Base-by-base conservation (phyloP, 768 basidiomycete genomes). In the Tylopilus sp. region DNA sequence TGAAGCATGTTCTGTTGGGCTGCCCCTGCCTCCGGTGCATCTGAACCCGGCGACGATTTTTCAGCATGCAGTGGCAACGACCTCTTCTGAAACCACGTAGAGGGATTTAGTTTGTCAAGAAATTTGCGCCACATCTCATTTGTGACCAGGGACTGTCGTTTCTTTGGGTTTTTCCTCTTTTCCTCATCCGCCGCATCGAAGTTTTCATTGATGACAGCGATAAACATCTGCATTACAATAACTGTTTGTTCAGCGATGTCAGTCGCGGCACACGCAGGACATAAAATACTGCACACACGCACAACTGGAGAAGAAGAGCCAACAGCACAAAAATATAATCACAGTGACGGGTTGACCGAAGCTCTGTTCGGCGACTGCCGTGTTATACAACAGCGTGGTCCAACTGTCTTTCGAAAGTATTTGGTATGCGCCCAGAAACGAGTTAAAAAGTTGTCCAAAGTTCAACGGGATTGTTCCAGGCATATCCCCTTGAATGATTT, bases 381-480 rank as follows among this genome's bases (percentile, higher is more conserved):
- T 76, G 6, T 65, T 68, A 59, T 90, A 89, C 31, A 91, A 62
- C 8, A 89, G 75, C 55, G 80, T 73, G 18, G 86, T 83, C 93
- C 95, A 98, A 66, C 97, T 91, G 70, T 98, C 95, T 0, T 91
- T 90, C 0, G 92, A 91, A 69, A 93, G 89, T 2, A 97, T 75
- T 69, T 95, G 80, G 64, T 95, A 98, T 58, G 93, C 76, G 0
- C 81, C 90, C 21, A 97, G 68, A 65, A 95, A 97, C 0, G 90
- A 74, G 60, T 88, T 91, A 74, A 82, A 94, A 8, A 91, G 70
- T 61, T 91, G 81, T 6, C 85, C 83, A 65, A 92, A 98, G 59
- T 86, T 88, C 73, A 91, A 81, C 2, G 75, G 66, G 15, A 68
- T 57, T 40, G 71, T 73, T 15, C 71, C 66, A 8, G 68, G 65